Evolutionary conservation across 768 basidiomycete genomes (phyloP).

Genomic region (Roridomyces roridus): DNA sequence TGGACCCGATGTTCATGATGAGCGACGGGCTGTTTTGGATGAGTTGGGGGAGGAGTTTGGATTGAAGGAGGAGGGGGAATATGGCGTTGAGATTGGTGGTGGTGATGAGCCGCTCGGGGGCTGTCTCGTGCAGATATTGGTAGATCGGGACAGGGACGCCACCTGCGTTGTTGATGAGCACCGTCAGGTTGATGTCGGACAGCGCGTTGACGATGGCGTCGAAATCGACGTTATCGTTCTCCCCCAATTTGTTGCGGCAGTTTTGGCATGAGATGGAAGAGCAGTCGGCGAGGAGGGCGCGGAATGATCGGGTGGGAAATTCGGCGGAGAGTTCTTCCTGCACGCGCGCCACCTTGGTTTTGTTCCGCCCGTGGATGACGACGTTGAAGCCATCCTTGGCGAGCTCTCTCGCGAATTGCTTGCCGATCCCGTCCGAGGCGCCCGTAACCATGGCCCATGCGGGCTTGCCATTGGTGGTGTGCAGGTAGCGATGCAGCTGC

Average conservation of each 20-base stretch:
- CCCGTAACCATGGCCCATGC: slow-evolving; percentile 13
- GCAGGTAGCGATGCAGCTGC: too few relatives aligned
- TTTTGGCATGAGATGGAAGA: neutral
- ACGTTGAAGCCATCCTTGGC: slow-evolving; percentile 4
- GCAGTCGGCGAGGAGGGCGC: slow-evolving; percentile 1
- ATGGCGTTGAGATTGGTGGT: slow-evolving; percentile 2
- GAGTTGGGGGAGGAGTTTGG: slow-evolving; percentile 2
- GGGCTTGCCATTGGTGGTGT: too few relatives aligned
- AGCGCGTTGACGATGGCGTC: neutral
- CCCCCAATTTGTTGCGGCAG: too few relatives aligned
- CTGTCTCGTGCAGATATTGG: neutral
- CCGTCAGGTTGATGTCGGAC: neutral
- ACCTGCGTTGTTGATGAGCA: slow-evolving; percentile 16
- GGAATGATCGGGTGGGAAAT: neutral
- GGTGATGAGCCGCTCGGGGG: neutral
- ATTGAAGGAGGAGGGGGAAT: neutral
- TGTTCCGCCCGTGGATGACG: slow-evolving; percentile 6
- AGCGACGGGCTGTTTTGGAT: slow-evolving; percentile 2
- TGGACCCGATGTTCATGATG: slow-evolving; percentile 5
- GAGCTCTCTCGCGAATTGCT: slow-evolving; percentile 8
- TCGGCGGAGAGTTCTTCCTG: neutral
- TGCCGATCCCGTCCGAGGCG: slow-evolving; percentile 11
- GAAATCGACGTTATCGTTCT: neutral
- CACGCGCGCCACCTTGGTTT: slow-evolving; percentile 1
- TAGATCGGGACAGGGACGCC: neutral